Evolutionary conservation across 768 basidiomycete genomes (phyloP), one percentile per base, ranked within the genome.

Genomic region (Termitomyces sp.): DNA sequence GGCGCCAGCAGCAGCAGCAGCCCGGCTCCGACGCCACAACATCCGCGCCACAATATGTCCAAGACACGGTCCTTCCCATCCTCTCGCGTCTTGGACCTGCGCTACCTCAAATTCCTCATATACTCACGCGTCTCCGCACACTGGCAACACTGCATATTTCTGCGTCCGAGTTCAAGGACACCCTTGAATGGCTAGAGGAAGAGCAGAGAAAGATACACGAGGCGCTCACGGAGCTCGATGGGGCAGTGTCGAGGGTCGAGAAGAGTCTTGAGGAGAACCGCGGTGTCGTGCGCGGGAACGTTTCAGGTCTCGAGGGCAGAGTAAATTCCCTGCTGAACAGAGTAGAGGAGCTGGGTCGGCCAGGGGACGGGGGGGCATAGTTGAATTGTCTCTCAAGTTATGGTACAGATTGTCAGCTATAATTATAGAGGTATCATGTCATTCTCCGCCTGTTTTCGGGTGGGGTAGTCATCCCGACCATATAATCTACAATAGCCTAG

Each of bases 101-200:
- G 0, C 76, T 92, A 1, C 88, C 90, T 0, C 89, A 91, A 60
- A 88, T 92, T 43, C 90, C 95, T 2, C 93, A 97, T 62, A 88
- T 99, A 23, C 80, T 99, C 25, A 84, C 89, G 3, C 89, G 96
- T 14, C 72, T 99, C 37, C 84, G 91, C 39, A 94, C 94, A 10
- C 77, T 99, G 4, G 85, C 91, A 9, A 67, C 83, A 0, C 70
- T 99, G 57, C 96, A 99, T 65, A 79, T 86, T 0, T 85, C 89
- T 47, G 92, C 96, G 0, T 79, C 86, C 1, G 81, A 86, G 25
- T 94, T 98, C 64, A 81, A 87, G 51, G 77, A 74, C 21, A 82
- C 85, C 2, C 74, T 98, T 3, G 71, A 77, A 16, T 69, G 77
- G 47, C 72, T 95, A 32, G 88, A 91, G 68, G 83, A 83, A 54